Evolutionary conservation across 768 basidiomycete genomes (phyloP).

Genomic region (Arthromyces matolae): DNA sequence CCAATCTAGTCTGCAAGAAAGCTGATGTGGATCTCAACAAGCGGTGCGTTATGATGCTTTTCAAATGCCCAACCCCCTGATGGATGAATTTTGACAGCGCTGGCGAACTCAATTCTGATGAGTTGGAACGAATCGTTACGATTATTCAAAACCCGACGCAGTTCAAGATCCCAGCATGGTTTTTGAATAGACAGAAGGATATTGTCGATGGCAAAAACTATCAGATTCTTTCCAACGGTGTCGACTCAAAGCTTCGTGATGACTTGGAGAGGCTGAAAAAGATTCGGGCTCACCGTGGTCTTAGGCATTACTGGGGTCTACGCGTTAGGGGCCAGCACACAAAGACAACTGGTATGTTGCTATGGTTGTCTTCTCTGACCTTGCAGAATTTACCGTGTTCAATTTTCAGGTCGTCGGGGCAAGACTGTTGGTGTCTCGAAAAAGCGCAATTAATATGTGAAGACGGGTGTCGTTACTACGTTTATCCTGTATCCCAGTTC

Average conservation of each 20-base stretch:
- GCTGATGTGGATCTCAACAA: slow-evolving; percentile 98
- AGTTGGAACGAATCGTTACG: slow-evolving; percentile 97
- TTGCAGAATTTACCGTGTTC: slow-evolving; percentile 6
- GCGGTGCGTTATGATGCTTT: slow-evolving; percentile 58
- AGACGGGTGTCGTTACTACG: slow-evolving; percentile 8
- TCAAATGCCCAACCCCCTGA: not conserved
- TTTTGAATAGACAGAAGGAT: slow-evolving; percentile 98
- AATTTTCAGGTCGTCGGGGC: slow-evolving; percentile 74
- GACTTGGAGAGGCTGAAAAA: slow-evolving; percentile 99
- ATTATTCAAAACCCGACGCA: slow-evolving; percentile 99
- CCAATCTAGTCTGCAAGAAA: slow-evolving; percentile 99
- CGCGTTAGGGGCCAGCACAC: slow-evolving; percentile 99
- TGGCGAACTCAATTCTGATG: slow-evolving; percentile 98
- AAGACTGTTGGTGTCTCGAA: slow-evolving; percentile 97
- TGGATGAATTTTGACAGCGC: slow-evolving; percentile 50
- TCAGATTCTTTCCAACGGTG: slow-evolving; percentile 92
- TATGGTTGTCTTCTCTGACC: not conserved
- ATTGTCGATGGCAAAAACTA: slow-evolving; percentile 96
- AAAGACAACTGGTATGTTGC: slow-evolving; percentile 87
- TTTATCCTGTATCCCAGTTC: slow-evolving; percentile 13
- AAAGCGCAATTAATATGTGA: slow-evolving; percentile 57
- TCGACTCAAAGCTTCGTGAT: slow-evolving; percentile 97
- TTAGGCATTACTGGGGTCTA: slow-evolving; percentile 90
- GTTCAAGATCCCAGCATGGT: slow-evolving; percentile 99
- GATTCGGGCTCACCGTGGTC: slow-evolving; percentile 94